Conservation (phyloP, 345 rosid genomes). For the Noccaea caerulescens region DNA sequence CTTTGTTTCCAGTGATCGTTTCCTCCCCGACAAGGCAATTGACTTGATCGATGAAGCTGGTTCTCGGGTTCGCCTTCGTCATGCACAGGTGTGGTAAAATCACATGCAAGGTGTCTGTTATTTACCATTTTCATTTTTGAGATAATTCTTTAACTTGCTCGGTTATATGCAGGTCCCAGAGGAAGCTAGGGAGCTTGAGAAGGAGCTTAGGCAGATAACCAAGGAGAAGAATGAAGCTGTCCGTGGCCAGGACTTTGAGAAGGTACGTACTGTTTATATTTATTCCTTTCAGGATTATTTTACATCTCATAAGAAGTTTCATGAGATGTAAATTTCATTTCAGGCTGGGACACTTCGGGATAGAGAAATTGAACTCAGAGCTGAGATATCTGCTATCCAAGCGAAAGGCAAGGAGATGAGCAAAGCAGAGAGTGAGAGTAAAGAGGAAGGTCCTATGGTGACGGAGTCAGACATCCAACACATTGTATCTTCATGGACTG, state of each 20-base stretch:
- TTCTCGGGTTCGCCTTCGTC: constrained; percentile 63
- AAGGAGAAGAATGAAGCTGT: constrained; percentile 98
- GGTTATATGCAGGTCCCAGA: constrained; percentile 71
- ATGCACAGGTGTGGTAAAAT: constrained; percentile 46
- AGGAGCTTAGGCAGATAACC: constrained; percentile 88
- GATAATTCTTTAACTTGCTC: constrained; percentile 25
- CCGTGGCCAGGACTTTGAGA: constrained; percentile 92
- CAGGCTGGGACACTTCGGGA: constrained; percentile 97
- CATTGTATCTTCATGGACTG: constrained; percentile 92
- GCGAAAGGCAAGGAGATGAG: constrained; percentile 96
- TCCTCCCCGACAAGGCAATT: constrained; percentile 73
- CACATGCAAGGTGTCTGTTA: neutral
- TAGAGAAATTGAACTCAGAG: constrained; percentile 92
- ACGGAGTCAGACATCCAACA: constrained; percentile 90
- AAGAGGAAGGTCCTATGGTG: constrained; percentile 81
- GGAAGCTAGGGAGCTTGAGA: constrained; percentile 97
- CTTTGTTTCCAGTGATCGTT: constrained; percentile 56
- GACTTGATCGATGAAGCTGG: constrained; percentile 83
- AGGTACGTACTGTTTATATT: constrained; percentile 50
- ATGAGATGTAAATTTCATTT: constrained; percentile 26
- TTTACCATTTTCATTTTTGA: neutral
- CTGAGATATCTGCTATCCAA: constrained; percentile 79
- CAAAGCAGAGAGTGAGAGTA: constrained; percentile 91
- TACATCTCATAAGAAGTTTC: neutral
- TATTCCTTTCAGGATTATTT: constrained; percentile 10